Evolutionary conservation across 164 flowering plant species (phyloP), one percentile per base, ranked within the genome.

Genomic region (Stephania cephalantha): DNA sequence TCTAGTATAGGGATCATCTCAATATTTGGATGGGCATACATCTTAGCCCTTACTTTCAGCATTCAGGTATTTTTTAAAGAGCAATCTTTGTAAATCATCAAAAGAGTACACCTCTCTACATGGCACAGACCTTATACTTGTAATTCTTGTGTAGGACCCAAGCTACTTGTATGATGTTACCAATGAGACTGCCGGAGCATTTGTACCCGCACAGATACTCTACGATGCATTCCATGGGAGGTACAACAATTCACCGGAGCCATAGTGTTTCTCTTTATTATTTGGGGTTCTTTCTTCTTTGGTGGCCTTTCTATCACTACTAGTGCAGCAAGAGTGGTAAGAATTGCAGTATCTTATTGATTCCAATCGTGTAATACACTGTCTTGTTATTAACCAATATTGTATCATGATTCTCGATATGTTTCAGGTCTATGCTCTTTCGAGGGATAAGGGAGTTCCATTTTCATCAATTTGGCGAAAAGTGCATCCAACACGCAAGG

Each of bases 231-330:
- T 89, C 75, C 84, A 88, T 78, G 92, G 95, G 73, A 81, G 91
- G 71, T 90, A 84, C 69, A 79, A 86, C 15, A 88, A 71, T 69
- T 67, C 84, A 74, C 84, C 18, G 95, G 91, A 73, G 93, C 93
- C 20, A 89, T 90, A 78, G 61, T 89, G 18, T 73, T 90, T 29
- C 82, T 88, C 0, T 82, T 83, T 68, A 31, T 90, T 74, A 90
- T 90, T 7, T 89, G 95, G 95, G 95, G 90, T n/a, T 90, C 91
- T 0, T 89, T 85, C 80, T 89, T 90, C 89, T 90, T 88, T 73
- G 90, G 91, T 4, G 92, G 93, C 35, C 90, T 90, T 75, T 90
- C 91, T n/a, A 86, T 88, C 78, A 88, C 90, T 35, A 90, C 93
- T 2, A 89, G 95, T 76, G 93, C 91, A 48, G 91, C 82, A 68